Evolutionary conservation across 371 early-diverging fungal species (phyloP).

Genomic region (Mucor circinelloides): DNA sequence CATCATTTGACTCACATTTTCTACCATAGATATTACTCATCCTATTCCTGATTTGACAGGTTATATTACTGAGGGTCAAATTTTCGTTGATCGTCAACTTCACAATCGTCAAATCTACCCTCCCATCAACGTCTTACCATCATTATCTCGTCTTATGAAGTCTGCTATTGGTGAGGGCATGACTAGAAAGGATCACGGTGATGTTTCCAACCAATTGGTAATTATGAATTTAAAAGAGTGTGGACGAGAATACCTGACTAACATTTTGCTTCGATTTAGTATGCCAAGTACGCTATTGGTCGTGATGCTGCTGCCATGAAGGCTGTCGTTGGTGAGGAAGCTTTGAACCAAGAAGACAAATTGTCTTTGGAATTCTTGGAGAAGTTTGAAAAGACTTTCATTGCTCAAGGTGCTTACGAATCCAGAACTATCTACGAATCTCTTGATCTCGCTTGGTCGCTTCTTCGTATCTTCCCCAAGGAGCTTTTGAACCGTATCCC

Average conservation of each 20-base stretch:
- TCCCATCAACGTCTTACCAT: constrained; percentile 99
- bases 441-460: constrained; percentile 98
- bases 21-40: constrained; percentile 96
- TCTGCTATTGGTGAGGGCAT: constrained; percentile 99
- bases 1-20: background rate
- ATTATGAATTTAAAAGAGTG: constrained; percentile 1
- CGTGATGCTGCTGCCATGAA: constrained; percentile 99
- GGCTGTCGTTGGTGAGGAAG: constrained; percentile 99
- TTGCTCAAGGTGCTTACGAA: constrained; percentile 95
- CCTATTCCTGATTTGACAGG: constrained; percentile 99
- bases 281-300: constrained; percentile 99
- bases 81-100: constrained; percentile 99
- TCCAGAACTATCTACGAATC: constrained; percentile 97
- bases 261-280: constrained; percentile 46
- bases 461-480: constrained; percentile 99
- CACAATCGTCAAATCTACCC: constrained; percentile 99
- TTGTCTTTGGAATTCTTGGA: constrained; percentile 98
- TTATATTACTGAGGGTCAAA: constrained; percentile 99
- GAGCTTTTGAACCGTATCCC: constrained; percentile 99
- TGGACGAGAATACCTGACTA: background rate
- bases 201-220: constrained; percentile 99
- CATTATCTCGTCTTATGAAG: constrained; percentile 99
- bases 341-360: constrained; percentile 98
- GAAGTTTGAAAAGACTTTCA: constrained; percentile 98
- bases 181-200: constrained; percentile 99